Evolutionary conservation across 2,329 filamentous ascomycete genomes (phyloP).

Genomic region (Fusarium sp.): DNA sequence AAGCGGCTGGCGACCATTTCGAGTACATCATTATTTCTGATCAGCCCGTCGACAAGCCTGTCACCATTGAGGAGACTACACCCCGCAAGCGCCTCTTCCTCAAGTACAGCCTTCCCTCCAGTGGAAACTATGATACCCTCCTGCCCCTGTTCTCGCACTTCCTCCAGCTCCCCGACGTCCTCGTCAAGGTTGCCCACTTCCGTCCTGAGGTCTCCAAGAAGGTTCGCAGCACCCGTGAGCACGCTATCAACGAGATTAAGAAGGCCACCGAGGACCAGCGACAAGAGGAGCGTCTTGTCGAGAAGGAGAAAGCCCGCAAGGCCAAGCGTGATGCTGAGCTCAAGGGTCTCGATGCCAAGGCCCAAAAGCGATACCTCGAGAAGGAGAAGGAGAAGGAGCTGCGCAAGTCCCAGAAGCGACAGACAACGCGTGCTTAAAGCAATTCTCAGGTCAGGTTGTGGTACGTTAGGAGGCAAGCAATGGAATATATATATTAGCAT

Average conservation of each 20-base stretch:
- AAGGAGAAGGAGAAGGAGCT: conserved; percentile 83
- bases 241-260: conserved; percentile 83
- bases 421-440: conserved; percentile 65
- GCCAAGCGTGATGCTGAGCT: conserved; percentile 89
- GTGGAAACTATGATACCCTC: conserved; percentile 75
- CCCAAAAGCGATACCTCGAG: conserved; percentile 88
- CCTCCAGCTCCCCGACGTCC: conserved; percentile 85
- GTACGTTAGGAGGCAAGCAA: neutral
- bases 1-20: conserved; percentile 81
- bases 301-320: conserved; percentile 85
- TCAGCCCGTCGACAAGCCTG: conserved; percentile 89
- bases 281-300: conserved; percentile 80
- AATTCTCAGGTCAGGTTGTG: neutral
- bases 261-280: conserved; percentile 85
- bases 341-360: conserved; percentile 82
- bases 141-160: conserved; percentile 85
- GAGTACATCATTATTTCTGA: conserved; percentile 93
- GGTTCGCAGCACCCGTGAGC: conserved; percentile 84
- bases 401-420: conserved; percentile 69
- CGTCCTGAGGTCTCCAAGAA: conserved; percentile 91
- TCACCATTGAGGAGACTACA: conserved; percentile 84
- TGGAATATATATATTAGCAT: conserved; percentile 19
- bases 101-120: conserved; percentile 77
- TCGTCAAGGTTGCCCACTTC: conserved; percentile 85
- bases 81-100: conserved; percentile 91